Evolutionary conservation across 768 basidiomycete genomes (phyloP).

Genomic region (Phanerochaete sordida): DNA sequence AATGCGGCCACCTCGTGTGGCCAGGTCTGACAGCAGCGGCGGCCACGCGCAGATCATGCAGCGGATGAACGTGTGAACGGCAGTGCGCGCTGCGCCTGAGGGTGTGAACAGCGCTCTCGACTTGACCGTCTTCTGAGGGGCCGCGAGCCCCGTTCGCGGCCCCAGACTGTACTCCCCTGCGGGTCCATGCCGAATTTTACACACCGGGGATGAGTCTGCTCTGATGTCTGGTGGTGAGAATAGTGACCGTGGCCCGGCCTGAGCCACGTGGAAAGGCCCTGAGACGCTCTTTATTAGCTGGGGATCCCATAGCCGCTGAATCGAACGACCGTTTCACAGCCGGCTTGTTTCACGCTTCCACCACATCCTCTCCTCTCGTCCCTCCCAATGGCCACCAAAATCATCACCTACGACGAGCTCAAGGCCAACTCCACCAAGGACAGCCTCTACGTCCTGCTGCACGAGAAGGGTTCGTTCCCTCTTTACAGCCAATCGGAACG

Average conservation of each 20-base stretch:
- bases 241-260: constrained; percentile 7
- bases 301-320: constrained; percentile 3
- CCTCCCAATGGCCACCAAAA: constrained; percentile 39
- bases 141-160: neutral
- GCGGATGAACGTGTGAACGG: neutral
- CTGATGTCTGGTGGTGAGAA: neutral
- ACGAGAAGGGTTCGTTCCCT: constrained; percentile 67
- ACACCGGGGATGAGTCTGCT: neutral
- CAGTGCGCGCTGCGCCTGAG: neutral
- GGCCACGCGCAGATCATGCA: neutral
- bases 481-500: constrained; percentile 1
- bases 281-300: constrained; percentile 8
- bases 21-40: neutral
- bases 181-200: neutral
- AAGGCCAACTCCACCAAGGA: constrained; percentile 73
- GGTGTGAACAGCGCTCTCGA: neutral
- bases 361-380: constrained; percentile 2
- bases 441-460: constrained; percentile 76
- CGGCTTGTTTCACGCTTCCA: constrained; percentile 3
- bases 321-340: constrained; percentile 8
- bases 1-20: neutral
- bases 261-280: constrained; percentile 14
- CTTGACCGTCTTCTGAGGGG: neutral
- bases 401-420: constrained; percentile 71
- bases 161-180: neutral